Base-by-base conservation (phyloP, 495 filamentous ascomycete species). In the Aspergillus diversus region DNA sequence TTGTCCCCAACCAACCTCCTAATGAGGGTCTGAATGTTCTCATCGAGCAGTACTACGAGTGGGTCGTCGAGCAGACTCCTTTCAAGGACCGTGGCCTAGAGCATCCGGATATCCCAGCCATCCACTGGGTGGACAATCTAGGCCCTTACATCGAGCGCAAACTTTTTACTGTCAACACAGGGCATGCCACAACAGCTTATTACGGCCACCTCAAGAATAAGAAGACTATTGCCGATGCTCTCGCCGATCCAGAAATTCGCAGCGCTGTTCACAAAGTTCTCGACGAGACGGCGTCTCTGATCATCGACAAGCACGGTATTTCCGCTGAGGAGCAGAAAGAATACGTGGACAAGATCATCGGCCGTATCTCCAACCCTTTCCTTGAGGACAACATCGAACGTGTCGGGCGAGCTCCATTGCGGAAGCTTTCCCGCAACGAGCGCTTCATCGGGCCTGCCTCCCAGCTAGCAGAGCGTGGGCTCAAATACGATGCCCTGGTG, bases 151-250 rank as follows among this genome's bases (percentile, higher is more conserved):
- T 98, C 71, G 93, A 99, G 86, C 93, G 95, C 77, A 99, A 99
- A 82, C 88, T 99, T 63, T 99, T 92, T 84, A 99, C 95, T 16
- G 95, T 99, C 83, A 99, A 99, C 86, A 98, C 95, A 31, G 89
- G 92, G 51, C 95, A 99, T 73, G 95, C 96, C 52, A 93, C 93
- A n/a, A 92, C 94, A 31, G 95, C 95, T 56, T 99, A 98, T 85
- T 93, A 92, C 75, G 95, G 95, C 48, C 87, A 95, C 81, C 79
- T 90, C 72, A 85, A 86, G 39, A 86, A 89, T 59, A 96, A 95
- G 83, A 80, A 83, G 70, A 93, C 87, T 35, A 92, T 99, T 63
- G 90, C 94, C 67, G 94, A 98, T 60, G 88, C 92, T 12, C 79
- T 97, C 56, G 81, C 83, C 34, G 86, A 90, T 66, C 63, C 78